These are phyloP conservation scores for Fusarium vanettenii DNA, from an alignment of 2,329 filamentous ascomycete species.

Conservation along the genomic window DNA sequence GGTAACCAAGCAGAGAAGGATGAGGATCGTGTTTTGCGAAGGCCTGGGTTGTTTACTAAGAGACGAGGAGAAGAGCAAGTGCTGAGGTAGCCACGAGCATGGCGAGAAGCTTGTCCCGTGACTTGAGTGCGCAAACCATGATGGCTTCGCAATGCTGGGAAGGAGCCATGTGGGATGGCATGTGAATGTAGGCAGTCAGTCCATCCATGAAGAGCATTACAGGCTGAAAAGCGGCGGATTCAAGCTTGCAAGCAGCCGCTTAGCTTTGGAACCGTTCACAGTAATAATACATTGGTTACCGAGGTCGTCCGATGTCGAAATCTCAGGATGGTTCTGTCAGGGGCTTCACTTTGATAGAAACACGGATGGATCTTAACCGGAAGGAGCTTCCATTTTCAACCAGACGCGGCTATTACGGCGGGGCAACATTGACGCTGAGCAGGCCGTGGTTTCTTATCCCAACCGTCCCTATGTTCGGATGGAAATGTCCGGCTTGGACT, in stretches of 20 bases:
- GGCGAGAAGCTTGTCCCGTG: constrained; percentile 3
- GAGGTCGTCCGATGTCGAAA: not conserved
- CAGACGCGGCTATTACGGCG: not conserved
- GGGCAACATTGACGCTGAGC: not conserved
- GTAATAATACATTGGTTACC: not conserved
- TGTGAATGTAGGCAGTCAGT: not conserved
- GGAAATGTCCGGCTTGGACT: not conserved
- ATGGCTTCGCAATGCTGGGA: not conserved
- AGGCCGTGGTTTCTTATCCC: not conserved
- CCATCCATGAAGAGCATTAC: not conserved
- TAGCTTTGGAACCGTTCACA: not conserved
- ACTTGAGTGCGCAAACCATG: not conserved
- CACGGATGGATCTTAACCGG: not conserved
- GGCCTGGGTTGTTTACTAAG: not conserved
- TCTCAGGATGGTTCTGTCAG: not conserved
- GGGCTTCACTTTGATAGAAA: not conserved
- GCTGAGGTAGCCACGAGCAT: not conserved
- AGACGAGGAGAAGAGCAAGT: not conserved
- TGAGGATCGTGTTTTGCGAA: not conserved
- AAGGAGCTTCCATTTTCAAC: not conserved
- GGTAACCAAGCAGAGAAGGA: constrained; percentile 1
- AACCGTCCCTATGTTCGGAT: no score
- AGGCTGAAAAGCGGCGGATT: not conserved
- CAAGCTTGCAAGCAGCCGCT: not conserved
- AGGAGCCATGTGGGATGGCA: constrained; percentile 3